phyloP scores from a whole-genome alignment of 208 protist species.

The Trypanosoma theileri region DNA sequence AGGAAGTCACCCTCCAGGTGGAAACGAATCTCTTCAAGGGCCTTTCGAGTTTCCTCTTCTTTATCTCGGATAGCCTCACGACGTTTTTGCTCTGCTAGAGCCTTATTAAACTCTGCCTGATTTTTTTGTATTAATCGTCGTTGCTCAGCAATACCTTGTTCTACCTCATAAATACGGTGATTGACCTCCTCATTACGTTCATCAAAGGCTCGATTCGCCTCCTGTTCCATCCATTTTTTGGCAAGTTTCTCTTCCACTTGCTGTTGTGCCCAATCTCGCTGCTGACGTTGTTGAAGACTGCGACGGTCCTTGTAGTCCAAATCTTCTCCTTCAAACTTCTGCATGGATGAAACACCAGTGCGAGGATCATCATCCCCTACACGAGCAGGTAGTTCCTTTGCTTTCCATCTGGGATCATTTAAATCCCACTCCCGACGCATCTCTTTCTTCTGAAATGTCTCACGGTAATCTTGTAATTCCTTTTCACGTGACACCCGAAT shows the following conservation, averaged over 20 bases:
- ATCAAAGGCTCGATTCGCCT: constrained; percentile 78
- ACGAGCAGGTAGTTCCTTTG: constrained; percentile 84
- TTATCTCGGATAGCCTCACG: constrained; percentile 69
- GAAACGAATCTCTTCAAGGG: constrained; percentile 90
- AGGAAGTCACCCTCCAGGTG: constrained; percentile 87
- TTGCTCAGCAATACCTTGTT: constrained; percentile 76
- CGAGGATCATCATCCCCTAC: constrained; percentile 90
- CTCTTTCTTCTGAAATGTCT: constrained; percentile 87
- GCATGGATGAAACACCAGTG: constrained; percentile 75
- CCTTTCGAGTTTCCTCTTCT: constrained; percentile 78
- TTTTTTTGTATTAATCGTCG: constrained; percentile 62
- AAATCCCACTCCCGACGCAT: constrained; percentile 89
- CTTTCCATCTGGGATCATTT: constrained; percentile 79
- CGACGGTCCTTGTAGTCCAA: constrained; percentile 73
- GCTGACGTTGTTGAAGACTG: constrained; percentile 79
- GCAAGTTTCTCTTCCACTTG: constrained; percentile 89
- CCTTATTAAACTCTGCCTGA: constrained; percentile 87
- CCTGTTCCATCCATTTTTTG: constrained; percentile 92
- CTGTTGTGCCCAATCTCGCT: constrained; percentile 81
- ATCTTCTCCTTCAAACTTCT: constrained; percentile 93
- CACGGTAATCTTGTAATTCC: constrained; percentile 83
- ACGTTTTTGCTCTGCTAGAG: constrained; percentile 85
- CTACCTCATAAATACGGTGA: constrained; percentile 72
- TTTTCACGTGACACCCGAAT: constrained; percentile 74
- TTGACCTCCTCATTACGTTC: constrained; percentile 88